These are phyloP conservation scores for Leishmania martiniquensis DNA, from an alignment of 208 protist species.

Conservation along the genomic window DNA sequence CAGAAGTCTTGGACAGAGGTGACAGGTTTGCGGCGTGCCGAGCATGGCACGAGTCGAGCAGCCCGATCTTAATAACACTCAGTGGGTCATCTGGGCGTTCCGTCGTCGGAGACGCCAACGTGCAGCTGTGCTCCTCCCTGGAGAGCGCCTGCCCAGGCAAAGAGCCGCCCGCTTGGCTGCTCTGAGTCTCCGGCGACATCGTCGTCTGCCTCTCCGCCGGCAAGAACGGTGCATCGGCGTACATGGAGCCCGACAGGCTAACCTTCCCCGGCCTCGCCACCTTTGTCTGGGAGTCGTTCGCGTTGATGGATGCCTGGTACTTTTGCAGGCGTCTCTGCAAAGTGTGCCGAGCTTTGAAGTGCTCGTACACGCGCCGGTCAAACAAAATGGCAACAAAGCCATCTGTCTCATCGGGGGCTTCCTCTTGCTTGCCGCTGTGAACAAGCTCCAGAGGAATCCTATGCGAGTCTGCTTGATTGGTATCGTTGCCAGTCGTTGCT, in stretches of 20 bases:
- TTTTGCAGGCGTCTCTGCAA: conserved; percentile 31
- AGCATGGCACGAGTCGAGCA: too few species aligned
- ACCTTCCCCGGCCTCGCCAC: too few species aligned
- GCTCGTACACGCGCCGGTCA: conserved; percentile 78
- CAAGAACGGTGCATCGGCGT: neutral
- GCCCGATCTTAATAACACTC: neutral
- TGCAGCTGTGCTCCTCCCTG: neutral
- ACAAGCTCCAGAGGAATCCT: conserved; percentile 25
- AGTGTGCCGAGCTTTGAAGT: conserved; percentile 50
- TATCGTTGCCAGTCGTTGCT: neutral
- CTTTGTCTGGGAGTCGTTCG: neutral
- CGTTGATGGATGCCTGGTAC: neutral
- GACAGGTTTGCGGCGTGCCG: neutral
- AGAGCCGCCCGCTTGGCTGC: too few species aligned
- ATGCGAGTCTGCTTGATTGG: neutral
- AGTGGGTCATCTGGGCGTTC: too few species aligned
- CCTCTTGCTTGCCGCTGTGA: conserved; percentile 34
- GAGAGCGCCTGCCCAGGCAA: neutral
- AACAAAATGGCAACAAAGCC: conserved; percentile 78
- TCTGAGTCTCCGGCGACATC: neutral
- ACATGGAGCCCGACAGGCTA: neutral
- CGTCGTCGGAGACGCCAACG: neutral
- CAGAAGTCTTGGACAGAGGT: neutral
- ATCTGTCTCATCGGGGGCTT: conserved; percentile 83
- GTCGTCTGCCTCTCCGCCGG: neutral